Percentiles rank a stretch among this genome's conserved stretches.
phyloP scores from a whole-genome alignment of 495 filamentous ascomycete species.

The Achaetomiella virescens region DNA sequence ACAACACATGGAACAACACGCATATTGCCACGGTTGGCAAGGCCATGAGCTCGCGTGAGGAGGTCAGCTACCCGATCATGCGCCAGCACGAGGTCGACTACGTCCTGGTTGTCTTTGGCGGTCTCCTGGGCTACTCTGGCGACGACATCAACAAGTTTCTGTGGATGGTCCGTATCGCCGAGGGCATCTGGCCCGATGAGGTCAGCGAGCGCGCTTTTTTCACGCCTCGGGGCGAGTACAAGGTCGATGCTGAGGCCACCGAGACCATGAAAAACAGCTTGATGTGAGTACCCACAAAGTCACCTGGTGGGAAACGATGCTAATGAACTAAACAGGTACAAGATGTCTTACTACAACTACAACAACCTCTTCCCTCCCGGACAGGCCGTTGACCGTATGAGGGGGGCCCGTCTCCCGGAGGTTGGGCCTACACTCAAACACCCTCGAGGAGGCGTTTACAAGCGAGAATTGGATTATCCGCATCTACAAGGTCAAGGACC shows the following conservation, averaged over 20 bases:
- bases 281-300: slow-evolving; percentile 61
- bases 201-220: slow-evolving; percentile 97
- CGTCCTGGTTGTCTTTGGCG: slow-evolving; percentile 94
- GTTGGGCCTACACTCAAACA: slow-evolving; percentile 81
- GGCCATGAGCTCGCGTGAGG: slow-evolving; percentile 95
- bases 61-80: slow-evolving; percentile 98
- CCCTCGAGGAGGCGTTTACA: slow-evolving; percentile 93
- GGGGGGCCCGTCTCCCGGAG: slow-evolving; percentile 71
- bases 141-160: slow-evolving; percentile 99
- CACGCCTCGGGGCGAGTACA: slow-evolving; percentile 90
- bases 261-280: slow-evolving; percentile 98
- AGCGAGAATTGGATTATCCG: slow-evolving; percentile 99
- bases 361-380: slow-evolving; percentile 84
- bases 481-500: slow-evolving; percentile 99
- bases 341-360: slow-evolving; percentile 99
- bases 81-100: slow-evolving; percentile 98
- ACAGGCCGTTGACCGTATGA: slow-evolving; percentile 87
- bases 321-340: slow-evolving; percentile 69
- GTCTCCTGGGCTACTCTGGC: slow-evolving; percentile 94
- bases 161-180: slow-evolving; percentile 99
- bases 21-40: slow-evolving; percentile 99
- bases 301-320: slow-evolving; percentile 9
- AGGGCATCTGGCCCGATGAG: slow-evolving; percentile 99
- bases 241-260: slow-evolving; percentile 89
- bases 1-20: slow-evolving; percentile 99